Conservation (phyloP, 176 grass and related monocot genomes). For the Oryza glumipatula region DNA sequence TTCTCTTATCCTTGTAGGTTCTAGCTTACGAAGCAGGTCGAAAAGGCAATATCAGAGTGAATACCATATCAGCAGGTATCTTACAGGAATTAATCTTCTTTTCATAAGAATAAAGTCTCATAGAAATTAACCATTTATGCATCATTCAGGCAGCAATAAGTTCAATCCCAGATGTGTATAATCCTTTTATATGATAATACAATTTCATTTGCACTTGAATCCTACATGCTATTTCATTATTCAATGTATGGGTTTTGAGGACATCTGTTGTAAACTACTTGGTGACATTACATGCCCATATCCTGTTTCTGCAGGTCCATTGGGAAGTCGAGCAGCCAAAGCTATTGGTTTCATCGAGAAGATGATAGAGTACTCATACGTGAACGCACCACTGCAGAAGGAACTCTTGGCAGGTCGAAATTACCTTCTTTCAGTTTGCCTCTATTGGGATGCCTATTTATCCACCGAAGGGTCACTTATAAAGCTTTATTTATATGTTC, state of each 20-base stretch:
- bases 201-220: neutral
- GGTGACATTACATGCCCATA: neutral
- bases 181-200: neutral
- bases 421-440: neutral
- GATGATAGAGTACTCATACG: constrained; percentile 86
- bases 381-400: constrained; percentile 84
- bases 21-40: constrained; percentile 82
- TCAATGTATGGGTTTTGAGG: neutral
- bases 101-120: neutral
- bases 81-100: constrained; percentile 13
- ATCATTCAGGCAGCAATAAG: neutral
- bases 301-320: constrained; percentile 54
- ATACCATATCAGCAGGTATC: constrained; percentile 86
- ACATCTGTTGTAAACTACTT: neutral
- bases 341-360: constrained; percentile 93
- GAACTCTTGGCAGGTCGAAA: constrained; percentile 72
- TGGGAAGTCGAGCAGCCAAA: constrained; percentile 87
- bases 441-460: neutral
- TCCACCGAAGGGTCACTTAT: constrained; percentile 6
- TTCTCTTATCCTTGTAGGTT: constrained; percentile 48
- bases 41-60: constrained; percentile 85
- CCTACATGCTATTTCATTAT: neutral
- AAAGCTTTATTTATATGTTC: neutral
- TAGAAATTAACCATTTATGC: neutral
- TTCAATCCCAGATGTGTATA: neutral